Conservation (phyloP, 441 rosid species). For the Dalechampia spathulata region DNA sequence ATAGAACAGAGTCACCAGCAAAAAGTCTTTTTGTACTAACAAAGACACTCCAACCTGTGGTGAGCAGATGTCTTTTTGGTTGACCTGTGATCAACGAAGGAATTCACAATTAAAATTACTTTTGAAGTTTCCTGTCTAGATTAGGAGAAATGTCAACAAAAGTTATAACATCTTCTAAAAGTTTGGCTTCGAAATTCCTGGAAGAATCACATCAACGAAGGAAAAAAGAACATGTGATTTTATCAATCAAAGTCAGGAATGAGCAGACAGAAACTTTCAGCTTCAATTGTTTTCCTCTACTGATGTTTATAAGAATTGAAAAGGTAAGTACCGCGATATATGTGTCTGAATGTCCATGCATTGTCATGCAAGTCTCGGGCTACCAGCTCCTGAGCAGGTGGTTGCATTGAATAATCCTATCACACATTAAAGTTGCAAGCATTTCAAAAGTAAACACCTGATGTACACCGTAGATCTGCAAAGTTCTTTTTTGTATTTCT, state of each 20-base stretch:
- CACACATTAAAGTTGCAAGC: not conserved
- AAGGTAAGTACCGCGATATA: conserved; percentile 59
- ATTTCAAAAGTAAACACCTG: conserved; percentile 11
- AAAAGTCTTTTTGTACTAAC: conserved; percentile 86
- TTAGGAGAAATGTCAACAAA: no score
- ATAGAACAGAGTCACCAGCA: conserved; percentile 93
- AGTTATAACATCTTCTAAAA: no score
- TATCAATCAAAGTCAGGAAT: no score
- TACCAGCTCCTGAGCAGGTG: conserved; percentile 82
- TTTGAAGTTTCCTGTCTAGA: no score
- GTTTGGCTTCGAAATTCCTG: no score
- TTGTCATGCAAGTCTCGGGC: conserved; percentile 94
- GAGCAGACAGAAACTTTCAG: not conserved
- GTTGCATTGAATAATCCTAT: conserved; percentile 89
- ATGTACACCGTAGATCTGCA: not conserved
- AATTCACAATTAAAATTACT: conserved; percentile 5
- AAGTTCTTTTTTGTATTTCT: not conserved
- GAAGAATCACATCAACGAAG: conserved; percentile 2
- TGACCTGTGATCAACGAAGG: conserved; percentile 49
- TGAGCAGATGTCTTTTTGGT: conserved; percentile 93
- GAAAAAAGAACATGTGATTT: no score
- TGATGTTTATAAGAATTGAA: not conserved
- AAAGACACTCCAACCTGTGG: conserved; percentile 96
- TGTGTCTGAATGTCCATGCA: conserved; percentile 87
- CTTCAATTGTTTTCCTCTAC: not conserved